Evolutionary conservation across 805 yeast genomes (phyloP).

Genomic region (Aciculoconidium aculeatum): DNA sequence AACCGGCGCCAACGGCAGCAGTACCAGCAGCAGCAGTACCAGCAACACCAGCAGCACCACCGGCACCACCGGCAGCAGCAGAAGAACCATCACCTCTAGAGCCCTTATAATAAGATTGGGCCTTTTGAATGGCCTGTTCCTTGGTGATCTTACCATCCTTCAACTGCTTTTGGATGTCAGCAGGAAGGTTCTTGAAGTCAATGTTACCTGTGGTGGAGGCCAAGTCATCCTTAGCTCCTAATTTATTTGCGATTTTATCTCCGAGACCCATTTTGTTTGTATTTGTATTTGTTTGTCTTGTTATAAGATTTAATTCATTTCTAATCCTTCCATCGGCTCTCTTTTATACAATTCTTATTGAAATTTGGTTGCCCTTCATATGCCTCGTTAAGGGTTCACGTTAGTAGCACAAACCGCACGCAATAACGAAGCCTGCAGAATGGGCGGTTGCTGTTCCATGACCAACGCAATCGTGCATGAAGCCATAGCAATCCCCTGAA

Average conservation of each 20-base stretch:
- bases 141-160: constrained; percentile 24
- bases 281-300: constrained; percentile 1
- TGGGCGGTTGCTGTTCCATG: background rate
- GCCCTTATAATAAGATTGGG: too few species aligned
- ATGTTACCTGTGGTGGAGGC: background rate
- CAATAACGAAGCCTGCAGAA: too few species aligned
- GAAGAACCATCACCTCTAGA: background rate
- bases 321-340: constrained; percentile 1
- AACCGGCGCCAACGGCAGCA: constrained; percentile 7
- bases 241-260: constrained; percentile 28
- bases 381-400: too few species aligned
- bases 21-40: constrained; percentile 15
- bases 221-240: constrained; percentile 21
- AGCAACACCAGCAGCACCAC: constrained; percentile 20
- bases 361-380: background rate
- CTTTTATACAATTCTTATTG: constrained; percentile 1
- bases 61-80: constrained; percentile 1
- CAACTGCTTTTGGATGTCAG: constrained; percentile 23
- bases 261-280: constrained; percentile 32
- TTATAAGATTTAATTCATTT: background rate
- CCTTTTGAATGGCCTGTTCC: constrained; percentile 24
- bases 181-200: constrained; percentile 14
- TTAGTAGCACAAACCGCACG: too few species aligned
- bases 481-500: too few species aligned
- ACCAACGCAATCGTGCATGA: background rate